Conservation (phyloP, 2,329 filamentous ascomycete genomes). For the Trichoderma arundinaceum region DNA sequence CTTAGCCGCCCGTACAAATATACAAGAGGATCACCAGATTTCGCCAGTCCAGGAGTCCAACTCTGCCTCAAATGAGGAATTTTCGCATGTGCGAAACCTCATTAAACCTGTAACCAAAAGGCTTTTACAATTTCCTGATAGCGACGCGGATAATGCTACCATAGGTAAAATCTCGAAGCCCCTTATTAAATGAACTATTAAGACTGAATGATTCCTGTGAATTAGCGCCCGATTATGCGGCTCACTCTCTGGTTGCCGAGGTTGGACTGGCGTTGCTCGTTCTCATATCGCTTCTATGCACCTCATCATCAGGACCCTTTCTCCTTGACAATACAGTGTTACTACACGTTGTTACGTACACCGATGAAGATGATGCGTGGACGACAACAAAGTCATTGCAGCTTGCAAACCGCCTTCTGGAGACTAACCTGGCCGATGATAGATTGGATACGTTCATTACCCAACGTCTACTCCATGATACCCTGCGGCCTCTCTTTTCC, state of each 20-base stretch:
- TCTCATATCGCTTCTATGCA: slow-evolving; percentile 1
- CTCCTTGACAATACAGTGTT: slow-evolving; percentile 35
- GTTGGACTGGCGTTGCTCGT: slow-evolving; percentile 19
- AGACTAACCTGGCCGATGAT: slow-evolving; percentile 36
- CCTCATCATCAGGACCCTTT: not conserved
- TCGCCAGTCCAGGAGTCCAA: not conserved
- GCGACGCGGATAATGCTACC: not conserved
- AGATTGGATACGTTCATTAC: slow-evolving; percentile 51
- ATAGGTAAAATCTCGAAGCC: not conserved
- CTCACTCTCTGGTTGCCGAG: slow-evolving; percentile 24
- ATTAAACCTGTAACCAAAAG: not conserved
- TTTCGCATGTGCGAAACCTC: not conserved
- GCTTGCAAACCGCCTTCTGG: slow-evolving; percentile 44
- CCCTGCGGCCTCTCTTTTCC: slow-evolving; percentile 71
- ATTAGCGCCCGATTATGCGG: slow-evolving; percentile 11
- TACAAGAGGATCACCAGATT: not conserved
- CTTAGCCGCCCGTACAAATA: not conserved
- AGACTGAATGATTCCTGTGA: not conserved
- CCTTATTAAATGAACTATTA: not conserved
- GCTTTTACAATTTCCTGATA: not conserved
- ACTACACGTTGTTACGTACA: slow-evolving; percentile 43
- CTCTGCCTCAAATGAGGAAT: not conserved
- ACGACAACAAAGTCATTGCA: slow-evolving; percentile 43
- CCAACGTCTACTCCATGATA: slow-evolving; percentile 63
- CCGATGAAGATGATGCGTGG: slow-evolving; percentile 46